Evolutionary conservation across 352 stramenopile species (phyloP).

Genomic region (Phytophthora megakarya): DNA sequence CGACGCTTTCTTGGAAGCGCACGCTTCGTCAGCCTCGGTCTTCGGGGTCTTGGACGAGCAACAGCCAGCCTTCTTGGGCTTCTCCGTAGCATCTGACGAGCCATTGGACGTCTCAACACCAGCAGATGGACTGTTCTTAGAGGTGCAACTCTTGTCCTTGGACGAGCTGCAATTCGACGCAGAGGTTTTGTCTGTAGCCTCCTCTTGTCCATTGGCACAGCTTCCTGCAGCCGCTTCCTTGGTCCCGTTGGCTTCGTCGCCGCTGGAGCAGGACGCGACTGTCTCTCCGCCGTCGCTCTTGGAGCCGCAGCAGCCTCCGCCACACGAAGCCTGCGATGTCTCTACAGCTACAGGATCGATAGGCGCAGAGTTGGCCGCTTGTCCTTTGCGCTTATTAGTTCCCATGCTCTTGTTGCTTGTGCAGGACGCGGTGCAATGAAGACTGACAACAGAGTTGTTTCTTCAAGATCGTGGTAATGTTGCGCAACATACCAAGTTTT

Average conservation of each 20-base stretch:
- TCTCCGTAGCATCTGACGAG: conserved; percentile 2
- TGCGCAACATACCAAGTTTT: conserved; percentile 7
- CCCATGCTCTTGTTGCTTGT: too few species aligned
- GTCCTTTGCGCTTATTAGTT: conserved; percentile 24
- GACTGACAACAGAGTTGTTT: too few species aligned
- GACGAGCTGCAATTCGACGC: conserved; percentile 9
- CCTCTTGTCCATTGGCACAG: too few species aligned
- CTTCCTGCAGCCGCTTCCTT: neutral
- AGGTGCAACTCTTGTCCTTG: conserved; percentile 1
- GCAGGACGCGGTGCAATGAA: too few species aligned
- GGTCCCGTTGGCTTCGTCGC: conserved; percentile 14
- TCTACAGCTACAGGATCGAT: neutral
- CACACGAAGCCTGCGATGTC: neutral
- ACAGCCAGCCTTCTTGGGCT: neutral
- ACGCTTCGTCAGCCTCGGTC: neutral
- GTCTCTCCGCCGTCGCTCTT: conserved; percentile 37
- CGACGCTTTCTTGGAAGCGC: neutral
- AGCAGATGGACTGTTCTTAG: neutral
- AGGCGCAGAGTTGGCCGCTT: neutral
- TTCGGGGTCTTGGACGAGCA: neutral
- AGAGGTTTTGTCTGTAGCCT: neutral
- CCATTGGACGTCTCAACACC: neutral
- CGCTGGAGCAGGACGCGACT: conserved; percentile 26
- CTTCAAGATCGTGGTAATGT: conserved; percentile 5
- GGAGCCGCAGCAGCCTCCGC: conserved; percentile 5